A percentile compares a stretch with the other conserved stretches of the same genome.
These are phyloP conservation scores for Wickerhamomyces silvicola DNA, from an alignment of 805 yeast species.

Conservation along the genomic window DNA sequence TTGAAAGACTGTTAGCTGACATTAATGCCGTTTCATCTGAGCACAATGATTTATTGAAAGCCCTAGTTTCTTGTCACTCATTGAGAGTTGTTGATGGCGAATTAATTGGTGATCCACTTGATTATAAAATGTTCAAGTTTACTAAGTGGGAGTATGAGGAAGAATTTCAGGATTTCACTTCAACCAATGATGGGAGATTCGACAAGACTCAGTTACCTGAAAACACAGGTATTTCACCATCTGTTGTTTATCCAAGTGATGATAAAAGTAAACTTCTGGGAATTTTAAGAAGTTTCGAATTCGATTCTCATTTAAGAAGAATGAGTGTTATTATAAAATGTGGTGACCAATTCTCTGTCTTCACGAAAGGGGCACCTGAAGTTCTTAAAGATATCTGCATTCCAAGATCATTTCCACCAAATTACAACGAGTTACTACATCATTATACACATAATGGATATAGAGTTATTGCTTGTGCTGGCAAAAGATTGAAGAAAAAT, in stretches of 20 bases:
- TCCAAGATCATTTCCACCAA: slow-evolving; percentile 62
- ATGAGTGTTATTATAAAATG: slow-evolving; percentile 77
- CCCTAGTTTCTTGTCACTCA: slow-evolving; percentile 72
- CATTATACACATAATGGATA: slow-evolving; percentile 90
- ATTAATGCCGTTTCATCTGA: slow-evolving; percentile 21
- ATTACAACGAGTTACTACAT: slow-evolving; percentile 68
- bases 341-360: slow-evolving; percentile 39
- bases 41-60: slow-evolving; percentile 28
- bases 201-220: slow-evolving; percentile 35
- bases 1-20: slow-evolving; percentile 22
- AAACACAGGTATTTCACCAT: slow-evolving; percentile 38
- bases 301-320: slow-evolving; percentile 75
- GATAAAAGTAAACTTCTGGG: slow-evolving; percentile 35
- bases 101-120: slow-evolving; percentile 89
- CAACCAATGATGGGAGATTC: slow-evolving; percentile 31
- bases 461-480: slow-evolving; percentile 93
- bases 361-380: slow-evolving; percentile 97
- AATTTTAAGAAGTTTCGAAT: slow-evolving; percentile 62
- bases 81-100: slow-evolving; percentile 72
- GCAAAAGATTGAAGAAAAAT: slow-evolving; percentile 40
- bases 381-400: slow-evolving; percentile 75
- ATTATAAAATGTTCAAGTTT: slow-evolving; percentile 87
- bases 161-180: slow-evolving; percentile 40
- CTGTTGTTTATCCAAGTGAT: slow-evolving; percentile 41
- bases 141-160: slow-evolving; percentile 74